A percentile compares a stretch with the other conserved stretches of the same genome.
These are phyloP conservation scores for Beauveria sp. DNA, from an alignment of 2,329 filamentous ascomycete species.

Conservation along the genomic window DNA sequence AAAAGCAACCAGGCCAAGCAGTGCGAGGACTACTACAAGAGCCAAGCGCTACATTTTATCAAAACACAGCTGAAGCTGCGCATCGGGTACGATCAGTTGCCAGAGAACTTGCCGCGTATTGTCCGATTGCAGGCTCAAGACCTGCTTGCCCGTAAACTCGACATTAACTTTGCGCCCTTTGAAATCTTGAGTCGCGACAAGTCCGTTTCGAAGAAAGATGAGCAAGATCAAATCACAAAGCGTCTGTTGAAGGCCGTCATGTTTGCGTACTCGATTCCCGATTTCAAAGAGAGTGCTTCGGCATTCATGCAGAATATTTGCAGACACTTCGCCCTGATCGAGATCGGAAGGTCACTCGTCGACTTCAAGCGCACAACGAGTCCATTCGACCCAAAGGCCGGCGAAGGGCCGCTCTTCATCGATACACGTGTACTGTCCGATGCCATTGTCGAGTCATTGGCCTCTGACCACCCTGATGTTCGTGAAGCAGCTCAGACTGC, in stretches of 20 bases:
- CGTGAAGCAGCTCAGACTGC: conserved; percentile 75
- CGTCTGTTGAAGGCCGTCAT: conserved; percentile 85
- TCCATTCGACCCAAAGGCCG: conserved; percentile 75
- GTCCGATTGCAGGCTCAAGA: conserved; percentile 88
- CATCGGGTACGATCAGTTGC: conserved; percentile 78
- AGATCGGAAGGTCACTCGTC: conserved; percentile 78
- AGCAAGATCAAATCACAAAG: conserved; percentile 74
- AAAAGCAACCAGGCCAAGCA: conserved; percentile 50
- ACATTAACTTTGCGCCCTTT: conserved; percentile 62
- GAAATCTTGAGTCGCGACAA: conserved; percentile 70
- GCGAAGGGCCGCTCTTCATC: conserved; percentile 79
- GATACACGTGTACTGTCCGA: conserved; percentile 84
- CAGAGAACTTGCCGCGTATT: conserved; percentile 79
- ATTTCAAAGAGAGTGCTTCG: conserved; percentile 69
- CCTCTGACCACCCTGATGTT: conserved; percentile 73
- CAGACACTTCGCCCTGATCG: conserved; percentile 82
- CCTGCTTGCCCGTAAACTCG: conserved; percentile 62
- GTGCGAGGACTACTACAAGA: conserved; percentile 79
- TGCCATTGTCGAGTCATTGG: conserved; percentile 80
- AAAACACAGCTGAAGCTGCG: conserved; percentile 84
- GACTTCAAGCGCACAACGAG: conserved; percentile 69
- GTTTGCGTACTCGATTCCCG: conserved; percentile 73
- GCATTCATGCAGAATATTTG: conserved; percentile 73
- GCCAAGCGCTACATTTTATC: conserved; percentile 82
- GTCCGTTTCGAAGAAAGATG: conserved; percentile 79